Evolutionary conservation across 306 rosid genomes (phyloP).

Genomic region (Biancaea sappan): DNA sequence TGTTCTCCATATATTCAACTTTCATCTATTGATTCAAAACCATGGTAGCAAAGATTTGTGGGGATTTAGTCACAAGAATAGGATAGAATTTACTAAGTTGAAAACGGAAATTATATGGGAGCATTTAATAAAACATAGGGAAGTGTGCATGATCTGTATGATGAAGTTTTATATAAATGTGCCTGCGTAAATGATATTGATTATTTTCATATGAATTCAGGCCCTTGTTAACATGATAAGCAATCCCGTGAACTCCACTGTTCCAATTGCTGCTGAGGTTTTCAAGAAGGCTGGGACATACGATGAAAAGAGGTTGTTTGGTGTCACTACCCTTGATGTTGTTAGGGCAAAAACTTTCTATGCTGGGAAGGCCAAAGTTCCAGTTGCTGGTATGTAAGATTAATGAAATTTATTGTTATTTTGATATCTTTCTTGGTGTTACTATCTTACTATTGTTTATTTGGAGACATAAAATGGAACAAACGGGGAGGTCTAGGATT

Average conservation of each 20-base stretch:
- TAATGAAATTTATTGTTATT: neutral
- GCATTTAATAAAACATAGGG: neutral
- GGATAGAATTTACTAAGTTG: neutral
- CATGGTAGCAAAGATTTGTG: neutral
- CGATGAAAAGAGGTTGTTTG: constrained; percentile 83
- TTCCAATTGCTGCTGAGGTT: constrained; percentile 96
- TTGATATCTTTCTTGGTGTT: constrained; percentile 7
- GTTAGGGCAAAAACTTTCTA: constrained; percentile 96
- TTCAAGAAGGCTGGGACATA: constrained; percentile 93
- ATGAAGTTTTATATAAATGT: neutral
- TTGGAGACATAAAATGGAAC: neutral
- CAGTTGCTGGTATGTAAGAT: constrained; percentile 74
- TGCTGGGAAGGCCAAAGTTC: constrained; percentile 86
- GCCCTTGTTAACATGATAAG: constrained; percentile 95
- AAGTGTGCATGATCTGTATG: neutral
- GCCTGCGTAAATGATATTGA: constrained; percentile 3
- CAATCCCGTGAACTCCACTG: constrained; percentile 97
- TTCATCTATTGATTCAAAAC: neutral
- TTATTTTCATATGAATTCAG: constrained; percentile 41
- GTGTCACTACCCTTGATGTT: constrained; percentile 98
- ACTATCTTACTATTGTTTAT: neutral
- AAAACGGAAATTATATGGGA: neutral
- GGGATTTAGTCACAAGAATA: neutral
- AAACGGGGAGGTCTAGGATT: neutral
- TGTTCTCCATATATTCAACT: neutral